Conservation (phyloP, 345 rosid species). For the Linum lewisii region DNA sequence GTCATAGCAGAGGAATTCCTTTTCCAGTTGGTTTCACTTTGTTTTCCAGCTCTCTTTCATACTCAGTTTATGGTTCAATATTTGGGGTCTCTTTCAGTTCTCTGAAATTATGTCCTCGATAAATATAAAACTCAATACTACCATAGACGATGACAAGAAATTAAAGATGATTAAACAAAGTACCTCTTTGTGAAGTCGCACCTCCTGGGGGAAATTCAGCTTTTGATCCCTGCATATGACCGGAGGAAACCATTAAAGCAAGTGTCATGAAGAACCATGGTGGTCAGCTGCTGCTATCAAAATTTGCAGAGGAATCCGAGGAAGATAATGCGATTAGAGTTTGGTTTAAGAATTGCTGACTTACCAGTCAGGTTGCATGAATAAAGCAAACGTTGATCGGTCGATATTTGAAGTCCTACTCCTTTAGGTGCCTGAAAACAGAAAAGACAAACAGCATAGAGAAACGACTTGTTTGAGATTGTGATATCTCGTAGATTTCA, state of each 20-base stretch:
- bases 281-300: not conserved
- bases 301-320: not conserved
- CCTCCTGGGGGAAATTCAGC: constrained; percentile 59
- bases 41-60: not conserved
- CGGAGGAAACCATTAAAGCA: not conserved
- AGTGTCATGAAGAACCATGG: not conserved
- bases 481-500: not conserved
- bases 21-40: not conserved
- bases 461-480: not conserved
- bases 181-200: constrained; percentile 54
- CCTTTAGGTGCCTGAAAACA: constrained; percentile 68
- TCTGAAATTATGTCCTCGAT: too few relatives aligned
- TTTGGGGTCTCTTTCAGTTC: too few relatives aligned
- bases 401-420: constrained; percentile 54
- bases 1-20: too few relatives aligned
- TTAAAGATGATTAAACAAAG: not conserved
- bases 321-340: constrained; percentile 3
- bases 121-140: not conserved
- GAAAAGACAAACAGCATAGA: not conserved
- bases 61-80: too few relatives aligned
- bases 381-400: constrained; percentile 80
- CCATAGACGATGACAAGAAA: not conserved
- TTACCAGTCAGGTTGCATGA: constrained; percentile 98
- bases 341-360: not conserved
- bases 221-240: constrained; percentile 50